phyloP scores from a whole-genome alignment of 192 early-diverging fungal genomes.

The Rhizoclosmatium globosum region DNA sequence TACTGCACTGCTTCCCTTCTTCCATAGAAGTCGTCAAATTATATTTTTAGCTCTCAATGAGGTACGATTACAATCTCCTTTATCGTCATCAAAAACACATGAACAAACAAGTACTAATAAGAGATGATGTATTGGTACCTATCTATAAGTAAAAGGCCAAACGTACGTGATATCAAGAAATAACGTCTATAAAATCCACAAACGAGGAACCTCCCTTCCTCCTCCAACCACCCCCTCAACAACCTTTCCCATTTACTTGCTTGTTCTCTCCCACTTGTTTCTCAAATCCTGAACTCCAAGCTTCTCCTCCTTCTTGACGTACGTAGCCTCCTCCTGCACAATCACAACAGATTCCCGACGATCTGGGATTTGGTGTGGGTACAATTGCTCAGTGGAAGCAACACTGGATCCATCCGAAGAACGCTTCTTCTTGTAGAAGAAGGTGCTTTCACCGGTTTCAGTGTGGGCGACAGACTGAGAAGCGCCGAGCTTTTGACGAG shows the following conservation, averaged over 20 bases:
- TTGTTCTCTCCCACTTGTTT: conserved; percentile 24
- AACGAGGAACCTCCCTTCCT: too few species aligned
- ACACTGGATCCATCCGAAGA: background rate
- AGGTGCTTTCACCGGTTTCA: conserved; percentile 21
- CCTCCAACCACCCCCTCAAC: too few species aligned
- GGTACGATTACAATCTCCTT: background rate
- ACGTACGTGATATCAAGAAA: background rate
- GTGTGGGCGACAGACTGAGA: conserved; percentile 51
- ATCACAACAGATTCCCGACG: conserved; percentile 16
- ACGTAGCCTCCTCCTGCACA: background rate
- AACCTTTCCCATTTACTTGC: background rate
- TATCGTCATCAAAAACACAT: background rate
- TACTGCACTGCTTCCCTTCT: background rate
- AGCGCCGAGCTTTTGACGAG: conserved; percentile 57
- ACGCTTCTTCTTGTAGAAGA: conserved; percentile 22
- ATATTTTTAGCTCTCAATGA: too few species aligned
- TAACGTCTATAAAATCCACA: too few species aligned
- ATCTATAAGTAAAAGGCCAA: background rate
- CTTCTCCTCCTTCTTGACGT: background rate
- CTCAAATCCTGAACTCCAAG: conserved; percentile 22
- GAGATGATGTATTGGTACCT: background rate
- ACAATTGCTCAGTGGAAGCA: conserved; percentile 26
- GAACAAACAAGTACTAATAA: background rate
- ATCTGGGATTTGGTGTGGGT: conserved; percentile 34
- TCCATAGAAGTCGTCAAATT: background rate